These are phyloP conservation scores for Xylariales sp. DNA, from an alignment of 2,329 filamentous ascomycete species.

Conservation along the genomic window DNA sequence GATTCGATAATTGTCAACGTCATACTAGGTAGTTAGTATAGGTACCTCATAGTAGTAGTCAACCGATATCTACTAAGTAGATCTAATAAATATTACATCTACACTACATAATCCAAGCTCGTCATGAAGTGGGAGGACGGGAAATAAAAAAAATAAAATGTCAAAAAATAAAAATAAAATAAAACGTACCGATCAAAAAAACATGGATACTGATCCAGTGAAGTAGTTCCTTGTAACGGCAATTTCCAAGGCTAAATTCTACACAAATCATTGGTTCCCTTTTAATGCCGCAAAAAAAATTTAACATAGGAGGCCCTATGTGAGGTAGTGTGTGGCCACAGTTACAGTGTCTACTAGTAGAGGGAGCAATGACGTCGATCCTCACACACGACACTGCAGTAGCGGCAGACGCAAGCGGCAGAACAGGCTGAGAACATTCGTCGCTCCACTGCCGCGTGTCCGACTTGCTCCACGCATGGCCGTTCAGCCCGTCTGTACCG, in stretches of 20 bases:
- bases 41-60: too few species aligned
- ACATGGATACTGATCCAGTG: conserved; percentile 14
- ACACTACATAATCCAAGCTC: too few species aligned
- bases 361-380: conserved; percentile 25
- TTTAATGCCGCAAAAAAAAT: conserved; percentile 26
- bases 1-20: not conserved
- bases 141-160: too few species aligned
- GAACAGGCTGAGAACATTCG: conserved; percentile 11
- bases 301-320: not conserved
- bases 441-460: conserved; percentile 24
- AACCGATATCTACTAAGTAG: too few species aligned
- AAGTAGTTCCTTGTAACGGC: not conserved
- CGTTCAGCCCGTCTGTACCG: not conserved
- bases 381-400: conserved; percentile 8
- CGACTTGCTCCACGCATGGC: conserved; percentile 9
- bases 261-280: conserved; percentile 12
- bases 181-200: not conserved
- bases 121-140: too few species aligned
- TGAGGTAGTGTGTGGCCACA: not conserved
- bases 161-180: not conserved
- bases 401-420: conserved; percentile 3
- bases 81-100: too few species aligned
- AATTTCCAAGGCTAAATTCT: not conserved
- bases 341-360: too few species aligned
- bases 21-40: too few species aligned